Percentiles rank a stretch among this genome's conserved stretches.
Conservation (phyloP, 2,329 filamentous ascomycete species). For the Aspergillus versicolor region DNA sequence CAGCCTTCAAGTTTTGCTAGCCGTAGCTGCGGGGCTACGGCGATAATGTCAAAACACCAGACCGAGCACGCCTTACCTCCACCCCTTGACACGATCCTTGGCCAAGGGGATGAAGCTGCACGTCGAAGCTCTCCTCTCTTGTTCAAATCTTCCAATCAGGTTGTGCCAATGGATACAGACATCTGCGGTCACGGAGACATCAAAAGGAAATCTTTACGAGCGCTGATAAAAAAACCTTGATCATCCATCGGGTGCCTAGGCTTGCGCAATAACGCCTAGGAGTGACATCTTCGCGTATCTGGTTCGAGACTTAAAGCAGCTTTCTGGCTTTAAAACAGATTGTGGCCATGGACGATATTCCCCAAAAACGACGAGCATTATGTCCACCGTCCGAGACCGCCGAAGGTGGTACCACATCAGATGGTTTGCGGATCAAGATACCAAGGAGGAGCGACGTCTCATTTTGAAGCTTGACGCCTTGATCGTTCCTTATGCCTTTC, state of each 20-base stretch:
- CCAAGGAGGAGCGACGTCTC: conserved; percentile 50
- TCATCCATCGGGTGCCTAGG: neutral
- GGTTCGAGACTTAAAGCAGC: neutral
- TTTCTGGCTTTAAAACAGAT: neutral
- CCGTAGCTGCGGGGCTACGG: neutral
- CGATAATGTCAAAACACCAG: neutral
- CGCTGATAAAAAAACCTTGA: neutral
- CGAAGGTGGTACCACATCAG: conserved; percentile 29
- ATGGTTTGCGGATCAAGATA: conserved; percentile 54
- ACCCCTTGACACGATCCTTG: conserved; percentile 8
- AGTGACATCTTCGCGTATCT: conserved; percentile 5
- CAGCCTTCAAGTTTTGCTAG: neutral
- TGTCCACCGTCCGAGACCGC: conserved; percentile 15
- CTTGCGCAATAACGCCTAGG: conserved; percentile 4
- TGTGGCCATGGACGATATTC: neutral
- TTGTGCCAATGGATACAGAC: neutral
- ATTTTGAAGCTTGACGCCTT: conserved; percentile 57
- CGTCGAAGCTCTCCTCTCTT: neutral
- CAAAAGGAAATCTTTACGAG: conserved; percentile 1
- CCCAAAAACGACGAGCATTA: neutral
- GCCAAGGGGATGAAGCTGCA: neutral
- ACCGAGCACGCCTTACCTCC: conserved; percentile 11
- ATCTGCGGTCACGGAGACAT: neutral
- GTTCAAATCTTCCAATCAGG: neutral
- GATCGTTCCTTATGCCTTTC: conserved; percentile 57